Evolutionary conservation across 176 grass and related monocot genomes (phyloP).

Genomic region (Alloteropsis semialata): DNA sequence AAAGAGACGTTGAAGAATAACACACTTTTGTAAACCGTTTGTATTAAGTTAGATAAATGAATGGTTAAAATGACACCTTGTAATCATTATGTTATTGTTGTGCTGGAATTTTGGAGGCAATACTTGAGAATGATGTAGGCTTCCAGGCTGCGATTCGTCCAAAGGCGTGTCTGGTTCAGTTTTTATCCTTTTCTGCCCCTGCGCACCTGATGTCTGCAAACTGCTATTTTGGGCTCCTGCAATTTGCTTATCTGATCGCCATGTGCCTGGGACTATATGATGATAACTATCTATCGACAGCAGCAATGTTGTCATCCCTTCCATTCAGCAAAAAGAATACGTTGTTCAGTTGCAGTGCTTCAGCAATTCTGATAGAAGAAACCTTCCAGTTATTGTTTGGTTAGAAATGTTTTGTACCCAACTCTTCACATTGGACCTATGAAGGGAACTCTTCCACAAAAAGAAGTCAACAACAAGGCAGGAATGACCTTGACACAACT

Average conservation of each 20-base stretch:
- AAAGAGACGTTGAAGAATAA: constrained; percentile 45
- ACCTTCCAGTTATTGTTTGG: neutral
- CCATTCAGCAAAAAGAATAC: neutral
- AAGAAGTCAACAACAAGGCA: too few relatives aligned
- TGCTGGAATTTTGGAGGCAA: neutral
- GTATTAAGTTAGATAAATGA: neutral
- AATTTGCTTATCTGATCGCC: neutral
- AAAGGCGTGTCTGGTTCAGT: neutral
- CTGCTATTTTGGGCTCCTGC: neutral
- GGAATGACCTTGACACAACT: too few relatives aligned
- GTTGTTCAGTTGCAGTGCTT: neutral
- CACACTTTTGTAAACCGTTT: neutral
- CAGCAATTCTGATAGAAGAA: neutral
- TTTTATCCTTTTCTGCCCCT: neutral
- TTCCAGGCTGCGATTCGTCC: neutral
- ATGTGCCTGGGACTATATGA: neutral
- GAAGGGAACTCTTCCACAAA: too few relatives aligned
- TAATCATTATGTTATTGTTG: neutral
- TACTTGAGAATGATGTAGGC: neutral
- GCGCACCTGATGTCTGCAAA: neutral
- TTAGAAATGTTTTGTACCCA: too few relatives aligned
- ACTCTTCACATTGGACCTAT: too few relatives aligned
- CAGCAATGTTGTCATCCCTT: neutral
- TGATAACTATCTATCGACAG: neutral
- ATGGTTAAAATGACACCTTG: neutral